A percentile compares a stretch with the other conserved stretches of the same genome.
These are phyloP conservation scores for Malassezia arunalokei DNA, from an alignment of 1,284 basidiomycete genomes.

Conservation along the genomic window DNA sequence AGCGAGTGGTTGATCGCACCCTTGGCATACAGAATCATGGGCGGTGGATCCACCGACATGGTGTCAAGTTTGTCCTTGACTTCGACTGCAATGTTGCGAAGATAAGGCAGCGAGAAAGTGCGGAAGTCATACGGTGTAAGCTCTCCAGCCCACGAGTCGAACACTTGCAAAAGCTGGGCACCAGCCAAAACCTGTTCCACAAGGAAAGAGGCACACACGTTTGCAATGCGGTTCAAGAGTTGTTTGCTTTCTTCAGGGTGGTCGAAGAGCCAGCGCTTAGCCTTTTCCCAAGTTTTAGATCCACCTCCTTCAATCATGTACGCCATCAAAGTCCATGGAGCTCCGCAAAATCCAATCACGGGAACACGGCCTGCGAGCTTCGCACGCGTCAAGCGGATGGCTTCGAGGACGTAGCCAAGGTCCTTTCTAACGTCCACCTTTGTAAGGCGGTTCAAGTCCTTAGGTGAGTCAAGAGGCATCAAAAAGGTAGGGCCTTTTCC, in stretches of 20 bases:
- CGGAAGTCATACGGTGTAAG: slow-evolving; percentile 44
- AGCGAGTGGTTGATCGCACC: slow-evolving; percentile 42
- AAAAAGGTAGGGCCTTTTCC: slow-evolving; percentile 43
- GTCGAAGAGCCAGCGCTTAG: slow-evolving; percentile 43
- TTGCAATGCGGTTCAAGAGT: slow-evolving; percentile 37
- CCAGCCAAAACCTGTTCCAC: slow-evolving; percentile 43
- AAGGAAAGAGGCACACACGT: slow-evolving; percentile 41
- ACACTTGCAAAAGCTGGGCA: slow-evolving; percentile 42
- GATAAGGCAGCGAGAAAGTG: slow-evolving; percentile 39
- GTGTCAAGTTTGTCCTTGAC: slow-evolving; percentile 37
- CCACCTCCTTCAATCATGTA: slow-evolving; percentile 47
- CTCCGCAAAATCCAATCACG: slow-evolving; percentile 45
- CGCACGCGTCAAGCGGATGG: slow-evolving; percentile 34
- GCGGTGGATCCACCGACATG: slow-evolving; percentile 29
- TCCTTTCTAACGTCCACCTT: slow-evolving; percentile 45
- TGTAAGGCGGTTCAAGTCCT: slow-evolving; percentile 36
- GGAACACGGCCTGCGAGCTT: slow-evolving; percentile 43
- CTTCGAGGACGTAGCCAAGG: slow-evolving; percentile 44
- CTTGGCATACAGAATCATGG: slow-evolving; percentile 43
- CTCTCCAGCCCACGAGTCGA: slow-evolving; percentile 46
- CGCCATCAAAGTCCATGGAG: slow-evolving; percentile 46
- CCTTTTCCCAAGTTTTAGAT: slow-evolving; percentile 42
- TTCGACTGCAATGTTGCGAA: slow-evolving; percentile 33
- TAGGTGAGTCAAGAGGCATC: slow-evolving; percentile 33
- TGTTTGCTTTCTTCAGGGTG: slow-evolving; percentile 40